A percentile compares a stretch with the other conserved stretches of the same genome.
phyloP scores from a whole-genome alignment of 2,329 filamentous ascomycete species.

The Lachnellula cervina region DNA sequence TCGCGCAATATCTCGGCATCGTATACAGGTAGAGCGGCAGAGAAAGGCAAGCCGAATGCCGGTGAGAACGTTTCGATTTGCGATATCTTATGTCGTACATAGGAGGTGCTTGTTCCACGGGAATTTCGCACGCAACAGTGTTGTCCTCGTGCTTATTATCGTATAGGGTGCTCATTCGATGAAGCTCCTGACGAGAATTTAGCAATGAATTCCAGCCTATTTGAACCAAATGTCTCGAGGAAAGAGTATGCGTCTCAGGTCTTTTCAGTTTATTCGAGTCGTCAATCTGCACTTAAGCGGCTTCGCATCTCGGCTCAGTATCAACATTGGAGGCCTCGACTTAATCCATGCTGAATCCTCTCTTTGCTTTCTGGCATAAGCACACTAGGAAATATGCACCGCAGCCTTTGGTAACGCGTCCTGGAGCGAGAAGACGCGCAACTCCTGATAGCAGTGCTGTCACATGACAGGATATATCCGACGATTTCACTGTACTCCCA shows the following conservation, averaged over 20 bases:
- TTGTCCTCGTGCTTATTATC: conserved; percentile 14
- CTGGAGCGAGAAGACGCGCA: conserved; percentile 40
- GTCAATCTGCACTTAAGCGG: conserved; percentile 36
- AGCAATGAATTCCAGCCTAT: not conserved
- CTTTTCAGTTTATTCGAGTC: conserved; percentile 63
- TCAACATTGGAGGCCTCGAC: not conserved
- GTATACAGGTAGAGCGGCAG: conserved; percentile 15
- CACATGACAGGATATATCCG: conserved; percentile 27
- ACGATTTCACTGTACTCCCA: conserved; percentile 25
- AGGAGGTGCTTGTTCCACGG: conserved; percentile 14
- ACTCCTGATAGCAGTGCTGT: conserved; percentile 49
- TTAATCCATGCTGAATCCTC: too few relatives aligned
- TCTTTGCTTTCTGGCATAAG: too few relatives aligned
- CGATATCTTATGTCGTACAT: conserved; percentile 17
- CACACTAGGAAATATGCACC: conserved; percentile 39
- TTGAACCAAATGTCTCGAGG: not conserved
- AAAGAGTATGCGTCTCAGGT: conserved; percentile 54
- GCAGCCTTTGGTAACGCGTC: conserved; percentile 55
- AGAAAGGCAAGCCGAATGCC: conserved; percentile 14
- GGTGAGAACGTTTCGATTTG: conserved; percentile 16
- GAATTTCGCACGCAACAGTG: conserved; percentile 14
- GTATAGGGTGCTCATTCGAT: conserved; percentile 20
- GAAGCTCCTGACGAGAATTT: conserved; percentile 20
- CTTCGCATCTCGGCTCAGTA: conserved; percentile 19
- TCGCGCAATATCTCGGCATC: conserved; percentile 18